Evolutionary conservation across 2,329 filamentous ascomycete genomes (phyloP), one percentile per base, ranked within the genome.

Genomic region (Pyrenochaeta sp.): DNA sequence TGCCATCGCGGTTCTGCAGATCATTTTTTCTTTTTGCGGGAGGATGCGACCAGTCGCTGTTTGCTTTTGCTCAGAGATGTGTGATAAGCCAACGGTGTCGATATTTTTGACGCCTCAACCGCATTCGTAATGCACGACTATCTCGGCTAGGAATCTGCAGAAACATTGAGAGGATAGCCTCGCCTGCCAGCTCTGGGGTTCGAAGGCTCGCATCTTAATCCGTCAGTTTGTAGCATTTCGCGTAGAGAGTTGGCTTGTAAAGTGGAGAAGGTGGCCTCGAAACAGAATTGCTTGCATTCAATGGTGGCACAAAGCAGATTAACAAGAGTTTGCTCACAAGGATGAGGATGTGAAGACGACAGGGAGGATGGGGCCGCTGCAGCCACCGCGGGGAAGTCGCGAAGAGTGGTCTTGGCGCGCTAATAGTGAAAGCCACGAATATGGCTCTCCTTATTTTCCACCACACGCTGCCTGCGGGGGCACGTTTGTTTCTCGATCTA

Each of bases 371-470:
- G 22, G 24, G 24, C 19, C 22, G 4, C 25, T 9, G 47, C 32
- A 37, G 34, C 47, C 34, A 50, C 25, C 10, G 36, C 47, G 36
- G 28, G 47, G 47, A 39, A 50, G 46, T 49, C 46, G 46, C 46
- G 22, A 40, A 19, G 13, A 15, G 30, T 28, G 27, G n/a, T 12
- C 46, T 37, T 36, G 30, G 46, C 30, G 12, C 32, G 22, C 30
- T 22, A 49, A 22, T 15, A 2, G 22, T 25, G 40, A 3, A 28
- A 25, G 19, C 37, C 19, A 42, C 19, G 5, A 25, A 22, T 5
- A 42, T 25, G n/a, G 19, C 39, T 8, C 24, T 22, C 5, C 19
- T 40, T n/a, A 40, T 40, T 22, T 25, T 22, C 39, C 39, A 42
- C 7, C 24, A 42, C 15, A 12, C n/a, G 7, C 39, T 25, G 12